Evolutionary conservation across 2,329 filamentous ascomycete genomes (phyloP).

Genomic region (Ceratocystis eucalypticola): DNA sequence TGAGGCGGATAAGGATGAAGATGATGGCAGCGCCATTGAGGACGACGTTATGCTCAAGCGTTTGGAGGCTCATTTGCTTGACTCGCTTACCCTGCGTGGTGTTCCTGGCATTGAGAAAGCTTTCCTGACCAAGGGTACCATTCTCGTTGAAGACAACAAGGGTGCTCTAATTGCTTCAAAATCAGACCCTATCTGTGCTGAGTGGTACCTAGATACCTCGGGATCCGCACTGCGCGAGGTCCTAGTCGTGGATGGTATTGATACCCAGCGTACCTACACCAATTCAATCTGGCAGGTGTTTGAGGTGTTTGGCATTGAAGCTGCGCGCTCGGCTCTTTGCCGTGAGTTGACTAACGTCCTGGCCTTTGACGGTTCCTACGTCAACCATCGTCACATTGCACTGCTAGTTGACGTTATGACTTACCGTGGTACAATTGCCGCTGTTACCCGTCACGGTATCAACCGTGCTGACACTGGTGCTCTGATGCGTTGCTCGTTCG

Average conservation of each 20-base stretch:
- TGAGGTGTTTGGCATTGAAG: constrained; percentile 92
- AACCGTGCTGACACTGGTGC: constrained; percentile 96
- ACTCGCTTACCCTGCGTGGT: constrained; percentile 81
- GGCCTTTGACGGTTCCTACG: constrained; percentile 97
- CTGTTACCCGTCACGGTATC: constrained; percentile 95
- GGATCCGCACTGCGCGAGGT: constrained; percentile 79
- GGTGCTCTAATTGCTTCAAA: constrained; percentile 64
- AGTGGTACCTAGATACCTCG: constrained; percentile 93
- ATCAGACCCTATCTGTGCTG: constrained; percentile 60
- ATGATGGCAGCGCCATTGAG: constrained; percentile 57
- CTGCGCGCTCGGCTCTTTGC: constrained; percentile 72
- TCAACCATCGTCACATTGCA: constrained; percentile 95
- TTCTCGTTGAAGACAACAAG: constrained; percentile 51
- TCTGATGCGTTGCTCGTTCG: constrained; percentile 97
- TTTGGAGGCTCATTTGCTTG: constrained; percentile 79
- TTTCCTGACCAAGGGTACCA: constrained; percentile 74
- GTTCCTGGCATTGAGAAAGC: constrained; percentile 79
- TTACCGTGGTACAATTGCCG: constrained; percentile 82
- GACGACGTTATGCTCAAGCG: constrained; percentile 90
- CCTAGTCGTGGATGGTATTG: constrained; percentile 74
- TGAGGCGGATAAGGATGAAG: constrained; percentile 58
- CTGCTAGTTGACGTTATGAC: constrained; percentile 97
- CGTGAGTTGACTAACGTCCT: constrained; percentile 83
- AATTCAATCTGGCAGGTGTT: constrained; percentile 95
- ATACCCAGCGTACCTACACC: constrained; percentile 72